Base-by-base conservation (phyloP, 305 asterid genomes). In the Fraxinus latifolia region DNA sequence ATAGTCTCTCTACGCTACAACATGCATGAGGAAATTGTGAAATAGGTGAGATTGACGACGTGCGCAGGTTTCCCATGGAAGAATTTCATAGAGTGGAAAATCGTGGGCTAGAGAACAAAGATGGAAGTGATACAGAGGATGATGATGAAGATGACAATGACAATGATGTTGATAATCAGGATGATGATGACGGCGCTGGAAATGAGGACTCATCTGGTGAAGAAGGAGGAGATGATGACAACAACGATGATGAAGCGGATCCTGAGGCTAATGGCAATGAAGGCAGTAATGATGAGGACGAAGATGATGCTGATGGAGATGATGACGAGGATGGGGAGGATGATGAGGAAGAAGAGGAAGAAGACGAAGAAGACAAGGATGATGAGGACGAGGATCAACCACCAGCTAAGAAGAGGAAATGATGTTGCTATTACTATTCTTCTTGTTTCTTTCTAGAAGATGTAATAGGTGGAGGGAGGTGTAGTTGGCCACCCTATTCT, bases 391-490 rank as follows among this genome's bases (percentile, higher is more conserved):
- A 90, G 85, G 94, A 94, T 23, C 91, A 93, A 87, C 97, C 98
- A 76, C 98, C 98, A 5, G 88, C 97, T 14, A 94, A 94, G 93
- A 94, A 94, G 92, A 94, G 94, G 81, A 94, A 94, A 89, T 93
- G 87, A 93, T 70, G 82, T n/a, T 25, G 84, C 17, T 17, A 3
- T 78, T 76, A 83, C 39, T 82, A 82, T 83, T 82, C n/a, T 80
- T 82, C 83, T 83, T 83, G 86, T 62, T 72, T 75, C 79, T 86
- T 77, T 83, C 39, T 89, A 87, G 88, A 80, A 86, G 85, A 89
- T 87, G 91, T 87, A 85, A 72, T 88, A 87, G 93, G 86, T 76
- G 19, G 83, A 84, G 83, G 89, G 53, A 79, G 75, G 80, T 76
- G 82, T 86, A 87, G 90, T 73, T 81, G 84, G 84, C 70, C 84